Evolutionary conservation across 2,329 filamentous ascomycete species (phyloP).

Genomic region (Dothideomycetes sp.): DNA sequence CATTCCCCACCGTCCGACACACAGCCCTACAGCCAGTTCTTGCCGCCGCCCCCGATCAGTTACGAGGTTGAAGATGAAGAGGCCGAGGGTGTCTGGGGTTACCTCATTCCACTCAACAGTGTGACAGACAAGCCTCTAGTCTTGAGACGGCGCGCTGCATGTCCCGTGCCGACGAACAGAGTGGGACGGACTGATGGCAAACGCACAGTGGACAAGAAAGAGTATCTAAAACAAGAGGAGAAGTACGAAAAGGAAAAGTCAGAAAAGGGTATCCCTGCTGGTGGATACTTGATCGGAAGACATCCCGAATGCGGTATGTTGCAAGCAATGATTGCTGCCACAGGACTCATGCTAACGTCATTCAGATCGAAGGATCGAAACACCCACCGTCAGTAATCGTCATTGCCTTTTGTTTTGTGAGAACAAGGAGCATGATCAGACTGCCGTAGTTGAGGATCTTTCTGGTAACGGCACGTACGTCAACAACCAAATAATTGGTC

Average conservation of each 20-base stretch:
- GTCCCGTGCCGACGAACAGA: slow-evolving; percentile 46
- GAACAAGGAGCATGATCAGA: slow-evolving; percentile 46
- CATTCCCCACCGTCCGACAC: slow-evolving; percentile 66
- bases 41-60: slow-evolving; percentile 60
- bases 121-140: slow-evolving; percentile 46
- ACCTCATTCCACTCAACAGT: slow-evolving; percentile 72
- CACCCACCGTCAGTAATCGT: slow-evolving; percentile 77
- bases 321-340: neutral
- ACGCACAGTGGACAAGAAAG: slow-evolving; percentile 39
- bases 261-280: slow-evolving; percentile 51
- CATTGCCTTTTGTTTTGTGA: slow-evolving; percentile 63
- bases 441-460: slow-evolving; percentile 80
- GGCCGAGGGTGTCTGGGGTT: slow-evolving; percentile 88
- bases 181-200: slow-evolving; percentile 29
- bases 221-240: slow-evolving; percentile 54
- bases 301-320: slow-evolving; percentile 85
- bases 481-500: slow-evolving; percentile 81
- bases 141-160: slow-evolving; percentile 63
- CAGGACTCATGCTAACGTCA: neutral
- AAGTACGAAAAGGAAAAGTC: slow-evolving; percentile 46
- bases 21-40: slow-evolving; percentile 70
- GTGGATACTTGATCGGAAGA: slow-evolving; percentile 83
- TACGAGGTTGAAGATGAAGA: slow-evolving; percentile 81
- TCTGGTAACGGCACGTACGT: slow-evolving; percentile 96
- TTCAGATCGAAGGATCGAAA: slow-evolving; percentile 60